Evolutionary conservation across 2,329 filamentous ascomycete species (phyloP), one percentile per base, ranked within the genome.

Genomic region (Exophiala lecanii-corni): DNA sequence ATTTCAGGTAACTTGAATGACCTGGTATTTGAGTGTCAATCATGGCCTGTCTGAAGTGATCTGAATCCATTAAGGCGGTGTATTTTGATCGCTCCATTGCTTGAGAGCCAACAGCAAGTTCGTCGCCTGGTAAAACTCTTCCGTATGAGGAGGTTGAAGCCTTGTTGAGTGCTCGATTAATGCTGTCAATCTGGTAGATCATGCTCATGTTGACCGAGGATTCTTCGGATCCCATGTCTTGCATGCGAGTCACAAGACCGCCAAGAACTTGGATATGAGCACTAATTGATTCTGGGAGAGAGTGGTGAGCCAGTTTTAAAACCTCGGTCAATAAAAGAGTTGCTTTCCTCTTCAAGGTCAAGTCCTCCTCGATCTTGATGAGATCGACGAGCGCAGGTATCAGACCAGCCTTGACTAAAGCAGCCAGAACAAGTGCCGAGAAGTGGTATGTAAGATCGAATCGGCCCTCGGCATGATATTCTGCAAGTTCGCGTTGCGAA

Each of bases 171-270:
- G 89, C 97, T 50, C 88, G 81, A 62, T 91, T 98, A 54, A 98
- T 89, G 60, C 91, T 96, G 67, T 95, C 95, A 41, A 98, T 94
- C 61, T 97, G 92, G 59, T 97, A 98, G 9, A 98, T 87, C 13
- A 94, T 94, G 5, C 88, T 83, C 5, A 88, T 89, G 5, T 91
- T 88, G 43, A 85, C 74, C 55, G 89, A 89, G 41, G 87, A 82
- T 17, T 81, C 76, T 20, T 89, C 79, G 15, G 80, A 73, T 16
- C 78, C 72, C 55, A 89, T 87, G 23, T 81, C 76, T 2, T 86
- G 76, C 3, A 89, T 88, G 0, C 82, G 80, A 5, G 82, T 75
- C 57, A 98, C 84, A 1, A 97, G 73, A 49, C 91, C 84, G 1
- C 92, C 92, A 13, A 98, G 76, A 4, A 95, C 77, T 59, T 98